Percentiles rank a stretch among this genome's conserved stretches.
Conservation (phyloP, 441 rosid genomes). For the Adansonia gregorii region DNA sequence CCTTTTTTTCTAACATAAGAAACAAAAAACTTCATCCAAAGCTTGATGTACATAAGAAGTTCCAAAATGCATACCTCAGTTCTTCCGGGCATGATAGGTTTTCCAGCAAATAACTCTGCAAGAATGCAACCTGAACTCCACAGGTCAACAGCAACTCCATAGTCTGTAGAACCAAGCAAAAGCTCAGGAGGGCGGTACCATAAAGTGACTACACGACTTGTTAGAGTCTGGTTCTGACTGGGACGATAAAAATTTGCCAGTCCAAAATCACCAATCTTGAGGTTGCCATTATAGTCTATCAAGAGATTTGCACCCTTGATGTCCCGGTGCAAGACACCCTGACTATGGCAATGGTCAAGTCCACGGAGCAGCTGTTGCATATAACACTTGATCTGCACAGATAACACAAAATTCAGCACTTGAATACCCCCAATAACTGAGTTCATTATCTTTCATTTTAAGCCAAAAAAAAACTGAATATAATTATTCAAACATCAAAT, state of each 20-base stretch:
- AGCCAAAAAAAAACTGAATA: background rate
- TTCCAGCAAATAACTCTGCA: conserved; percentile 80
- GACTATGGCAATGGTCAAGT: conserved; percentile 65
- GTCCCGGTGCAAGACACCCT: conserved; percentile 67
- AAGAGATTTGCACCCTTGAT: conserved; percentile 90
- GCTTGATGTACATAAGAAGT: background rate
- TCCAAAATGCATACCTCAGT: conserved; percentile 59
- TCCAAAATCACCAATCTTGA: conserved; percentile 93
- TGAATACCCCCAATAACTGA: conserved; percentile 5
- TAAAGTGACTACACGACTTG: conserved; percentile 89
- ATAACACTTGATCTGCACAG: conserved; percentile 68
- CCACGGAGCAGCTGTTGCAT: conserved; percentile 60
- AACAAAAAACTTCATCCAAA: conserved; percentile 1
- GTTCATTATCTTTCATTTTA: background rate
- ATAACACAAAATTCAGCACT: conserved; percentile 37
- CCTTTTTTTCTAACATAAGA: background rate
- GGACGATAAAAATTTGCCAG: conserved; percentile 58
- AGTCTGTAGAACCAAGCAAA: conserved; percentile 82
- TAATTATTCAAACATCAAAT: background rate
- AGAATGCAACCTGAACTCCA: conserved; percentile 96
- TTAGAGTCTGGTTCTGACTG: conserved; percentile 70
- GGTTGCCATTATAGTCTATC: conserved; percentile 67
- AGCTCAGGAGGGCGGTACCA: conserved; percentile 97
- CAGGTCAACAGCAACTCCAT: conserved; percentile 78
- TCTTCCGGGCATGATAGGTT: conserved; percentile 93